Evolutionary conservation across 305 asterid species (phyloP).

Genomic region (Fraxinus platypoda): DNA sequence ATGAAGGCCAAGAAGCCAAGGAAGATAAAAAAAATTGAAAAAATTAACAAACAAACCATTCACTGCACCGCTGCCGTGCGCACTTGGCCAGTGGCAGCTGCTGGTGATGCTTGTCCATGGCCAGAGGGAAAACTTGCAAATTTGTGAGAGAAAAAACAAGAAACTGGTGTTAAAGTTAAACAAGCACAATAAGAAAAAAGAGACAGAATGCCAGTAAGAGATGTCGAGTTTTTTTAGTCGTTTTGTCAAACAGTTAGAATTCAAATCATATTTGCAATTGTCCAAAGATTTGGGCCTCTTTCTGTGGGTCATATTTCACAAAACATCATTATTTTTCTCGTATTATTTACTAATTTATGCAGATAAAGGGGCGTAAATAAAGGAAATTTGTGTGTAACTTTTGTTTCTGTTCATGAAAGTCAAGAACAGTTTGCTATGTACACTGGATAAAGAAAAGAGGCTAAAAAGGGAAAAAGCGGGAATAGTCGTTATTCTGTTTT

Average conservation of each 20-base stretch:
- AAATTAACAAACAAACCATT: constrained; percentile 52
- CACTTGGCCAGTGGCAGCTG: constrained; percentile 56
- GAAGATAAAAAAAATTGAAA: background rate
- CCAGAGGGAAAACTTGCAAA: constrained; percentile 24
- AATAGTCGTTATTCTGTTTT: constrained; percentile 47
- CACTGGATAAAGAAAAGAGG: constrained; percentile 11
- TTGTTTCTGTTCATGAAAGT: constrained; percentile 42
- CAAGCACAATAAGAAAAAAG: constrained; percentile 31
- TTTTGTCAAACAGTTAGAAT: constrained; percentile 52
- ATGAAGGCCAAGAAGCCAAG: background rate
- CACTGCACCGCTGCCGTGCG: constrained; percentile 49
- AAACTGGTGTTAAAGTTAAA: constrained; percentile 32
- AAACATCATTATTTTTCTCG: constrained; percentile 18
- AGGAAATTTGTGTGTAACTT: constrained; percentile 27
- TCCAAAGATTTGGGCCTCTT: constrained; percentile 48
- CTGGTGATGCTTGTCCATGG: constrained; percentile 67
- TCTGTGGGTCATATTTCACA: constrained; percentile 48
- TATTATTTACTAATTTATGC: constrained; percentile 28
- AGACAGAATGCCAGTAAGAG: constrained; percentile 40
- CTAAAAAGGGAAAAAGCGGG: constrained; percentile 37
- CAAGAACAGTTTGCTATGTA: constrained; percentile 31
- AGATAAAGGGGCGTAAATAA: constrained; percentile 39
- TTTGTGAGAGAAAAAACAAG: constrained; percentile 37
- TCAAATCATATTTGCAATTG: constrained; percentile 57
- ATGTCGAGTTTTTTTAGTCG: constrained; percentile 47